Evolutionary conservation across 495 filamentous ascomycete species (phyloP), one percentile per base, ranked within the genome.

Genomic region (Hypoxylon crocopeplum): DNA sequence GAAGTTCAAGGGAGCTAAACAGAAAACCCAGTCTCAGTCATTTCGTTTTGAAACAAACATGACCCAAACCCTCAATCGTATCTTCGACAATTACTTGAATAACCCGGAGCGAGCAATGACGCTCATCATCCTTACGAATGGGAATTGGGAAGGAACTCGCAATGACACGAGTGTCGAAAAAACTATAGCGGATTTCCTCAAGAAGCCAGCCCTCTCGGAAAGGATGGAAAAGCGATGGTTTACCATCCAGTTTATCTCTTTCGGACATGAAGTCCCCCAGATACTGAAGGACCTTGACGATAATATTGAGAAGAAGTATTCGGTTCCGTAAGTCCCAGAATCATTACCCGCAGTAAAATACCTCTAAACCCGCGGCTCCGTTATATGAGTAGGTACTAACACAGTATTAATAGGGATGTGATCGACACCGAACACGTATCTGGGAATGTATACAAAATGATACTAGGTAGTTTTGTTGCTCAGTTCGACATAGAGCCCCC

Each of bases 151-250:
- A 20, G 51, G 51, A 15, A 55, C 51, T 11, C 2, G 27, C 3
- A 32, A 55, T 7, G 8, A 7, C 7, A 38, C 13, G 1, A 33
- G 29, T 7, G 51, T 55, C 8, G 51, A 55, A 29, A n/a, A 1
- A 12, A 30, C 51, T 7, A 46, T 55, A 16, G 51, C 51, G n/a
- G 16, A 22, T 17, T 46, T 55, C 22, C 51, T 55, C 10, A 55
- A 30, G 30, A 55, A 46, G 15, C 30, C 51, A 8, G 21, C 24
- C 32, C 30, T 55, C 41, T 15, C 21, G 7, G 19, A 46, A 30
- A 55, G 21, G 21, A 13, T 55, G 15, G 51, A 55, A 13, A 55
- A 38, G 21, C 40, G 51, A 15, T 55, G 51, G 51, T 55, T 55
- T 16, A 55, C 51, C 8, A 55, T 55, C 13, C 40, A 55, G 22